Conservation (phyloP, 2,329 filamentous ascomycete species). For the Cryphonectria nitschkei region DNA sequence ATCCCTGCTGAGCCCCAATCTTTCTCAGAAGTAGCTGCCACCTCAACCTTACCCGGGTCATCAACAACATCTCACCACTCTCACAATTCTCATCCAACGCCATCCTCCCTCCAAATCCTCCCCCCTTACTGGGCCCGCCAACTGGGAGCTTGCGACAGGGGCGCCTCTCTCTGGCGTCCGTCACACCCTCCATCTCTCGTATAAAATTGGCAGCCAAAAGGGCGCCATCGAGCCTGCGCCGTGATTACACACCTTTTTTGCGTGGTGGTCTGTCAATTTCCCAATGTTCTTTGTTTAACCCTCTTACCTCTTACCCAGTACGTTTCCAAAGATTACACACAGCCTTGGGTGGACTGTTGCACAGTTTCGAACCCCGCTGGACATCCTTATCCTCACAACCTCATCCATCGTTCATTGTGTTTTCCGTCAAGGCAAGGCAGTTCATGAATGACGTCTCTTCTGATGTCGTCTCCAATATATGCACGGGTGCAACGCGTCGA, state of each 20-base stretch:
- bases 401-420: background rate
- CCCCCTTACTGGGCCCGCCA: background rate
- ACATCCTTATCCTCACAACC: background rate
- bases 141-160: background rate
- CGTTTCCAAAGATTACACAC: background rate
- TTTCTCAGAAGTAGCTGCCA: background rate
- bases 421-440: background rate
- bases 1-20: background rate
- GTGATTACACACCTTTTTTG: background rate
- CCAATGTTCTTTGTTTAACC: background rate
- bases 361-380: background rate
- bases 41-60: background rate
- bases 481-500: slow-evolving; percentile 13
- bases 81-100: background rate
- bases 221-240: background rate
- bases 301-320: background rate
- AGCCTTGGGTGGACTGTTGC: background rate
- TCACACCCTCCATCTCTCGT: background rate
- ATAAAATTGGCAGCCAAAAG: background rate
- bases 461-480: background rate
- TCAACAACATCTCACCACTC: background rate
- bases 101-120: background rate
- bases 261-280: background rate
- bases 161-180: background rate
- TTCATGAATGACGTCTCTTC: slow-evolving; percentile 22